These are phyloP conservation scores for Magnusiomyces sp. DNA, from an alignment of 1,139 yeast genomes.

Conservation along the genomic window DNA sequence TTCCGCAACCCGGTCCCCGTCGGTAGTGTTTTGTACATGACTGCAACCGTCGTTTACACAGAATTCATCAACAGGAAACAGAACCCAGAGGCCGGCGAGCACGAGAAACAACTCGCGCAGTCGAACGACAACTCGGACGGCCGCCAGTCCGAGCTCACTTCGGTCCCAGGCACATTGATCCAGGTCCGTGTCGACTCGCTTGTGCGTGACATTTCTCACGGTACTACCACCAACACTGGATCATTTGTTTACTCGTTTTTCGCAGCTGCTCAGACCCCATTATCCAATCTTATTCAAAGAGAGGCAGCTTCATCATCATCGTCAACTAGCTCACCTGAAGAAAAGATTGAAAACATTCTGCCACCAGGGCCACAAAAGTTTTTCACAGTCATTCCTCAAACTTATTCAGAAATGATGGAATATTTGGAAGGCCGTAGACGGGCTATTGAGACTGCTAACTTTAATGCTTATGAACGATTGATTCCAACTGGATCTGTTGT, in stretches of 20 bases:
- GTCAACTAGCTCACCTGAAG: slow-evolving; percentile 35
- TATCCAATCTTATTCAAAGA: too few relatives aligned
- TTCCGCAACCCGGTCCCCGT: slow-evolving; percentile 93
- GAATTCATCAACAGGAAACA: slow-evolving; percentile 25
- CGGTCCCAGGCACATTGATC: slow-evolving; percentile 77
- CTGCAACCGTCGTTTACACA: slow-evolving; percentile 77
- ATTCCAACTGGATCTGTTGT: slow-evolving; percentile 11
- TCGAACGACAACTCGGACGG: slow-evolving; percentile 1
- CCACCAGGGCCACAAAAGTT: slow-evolving; percentile 31
- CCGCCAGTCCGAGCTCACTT: slow-evolving; percentile 4
- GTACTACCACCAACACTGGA: slow-evolving; percentile 63
- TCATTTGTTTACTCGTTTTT: slow-evolving; percentile 82
- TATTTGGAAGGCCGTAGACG: slow-evolving; percentile 85
- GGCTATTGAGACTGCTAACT: slow-evolving; percentile 73
- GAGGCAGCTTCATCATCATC: not conserved
- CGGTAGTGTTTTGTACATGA: slow-evolving; percentile 76
- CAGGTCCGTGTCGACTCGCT: slow-evolving; percentile 84
- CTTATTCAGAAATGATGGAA: slow-evolving; percentile 87
- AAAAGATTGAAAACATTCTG: slow-evolving; percentile 30
- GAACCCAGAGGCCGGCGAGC: slow-evolving; percentile 13
- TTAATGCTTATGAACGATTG: slow-evolving; percentile 17
- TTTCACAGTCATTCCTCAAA: slow-evolving; percentile 72
- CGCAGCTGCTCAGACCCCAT: slow-evolving; percentile 43
- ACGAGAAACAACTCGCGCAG: too few relatives aligned
- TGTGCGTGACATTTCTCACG: slow-evolving; percentile 59